Base-by-base conservation (phyloP, 805 yeast species). In the Debaryomyces prosopidis region DNA sequence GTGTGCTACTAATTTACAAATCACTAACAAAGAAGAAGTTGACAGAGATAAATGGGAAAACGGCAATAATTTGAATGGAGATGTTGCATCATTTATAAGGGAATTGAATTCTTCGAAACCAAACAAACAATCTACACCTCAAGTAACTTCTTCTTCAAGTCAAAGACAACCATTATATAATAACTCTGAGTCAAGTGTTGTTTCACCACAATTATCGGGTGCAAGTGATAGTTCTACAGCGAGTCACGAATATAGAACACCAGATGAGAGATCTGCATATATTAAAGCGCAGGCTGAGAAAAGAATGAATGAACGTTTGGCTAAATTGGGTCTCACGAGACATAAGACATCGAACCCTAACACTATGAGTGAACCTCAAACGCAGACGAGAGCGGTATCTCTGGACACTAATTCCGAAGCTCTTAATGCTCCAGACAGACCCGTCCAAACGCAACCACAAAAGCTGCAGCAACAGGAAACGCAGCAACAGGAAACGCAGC, bases 251-350 rank as follows among this genome's bases (percentile, higher is more conserved):
- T 71, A 65, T 59, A 71, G 62, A 26, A 69, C 81, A 9, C 75
- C 87, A 1, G 86, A 81, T 47, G 91, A 87, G 38, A 74, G 95
- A 48, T 79, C 94, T 4, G 85, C 88, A n/a, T 78, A 80, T 56
- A 82, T 89, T 43, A 89, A 88, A 62, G 92, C 89, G 14, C 92
- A 87, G 58, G 78, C 79, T 1, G 82, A 84, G 57, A 70, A 71
- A 64, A 79, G 87, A 65, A 89, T 90, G 97, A 84, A 82, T 49
- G 96, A 87, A 56, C 76, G 89, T 55, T 73, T 89, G 57, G 96
- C 95, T 2, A 86, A 84, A 50, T 74, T 89, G 46, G 96, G 96
- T 2, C 78, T 89, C 47, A 67, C 75, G 17, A 71, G 81, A 59
- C 66, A 68, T 46, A 60, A 59, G 49, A 50, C 17, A 63, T 58